Base-by-base conservation (phyloP, 1,284 basidiomycete species). In the Ustanciosporium gigantosporum region DNA sequence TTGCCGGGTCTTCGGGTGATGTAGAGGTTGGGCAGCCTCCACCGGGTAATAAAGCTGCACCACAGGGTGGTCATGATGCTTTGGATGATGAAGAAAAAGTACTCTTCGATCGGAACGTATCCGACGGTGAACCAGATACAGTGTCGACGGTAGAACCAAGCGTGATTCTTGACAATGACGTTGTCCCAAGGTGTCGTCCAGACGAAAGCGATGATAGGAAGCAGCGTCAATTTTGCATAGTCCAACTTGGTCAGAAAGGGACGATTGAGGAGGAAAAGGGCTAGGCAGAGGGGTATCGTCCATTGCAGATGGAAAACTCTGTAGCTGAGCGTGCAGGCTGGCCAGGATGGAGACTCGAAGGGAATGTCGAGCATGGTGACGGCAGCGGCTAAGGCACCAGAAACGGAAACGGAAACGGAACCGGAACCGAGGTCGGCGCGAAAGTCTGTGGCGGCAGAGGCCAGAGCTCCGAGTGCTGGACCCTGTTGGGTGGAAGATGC, bases 181-280 rank as follows among this genome's bases (percentile, higher is more conserved):
- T 66, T 70, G 48, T 73, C 71, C 69, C 71, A 73, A 11, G 69
- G 66, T 15, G 71, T 70, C 9, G 71, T 73, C 71, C 71, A 73
- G 0, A 73, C 56, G 23, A 73, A 70, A 2, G 71, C 71, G 29
- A 73, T 67, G 40, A 59, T 46, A 31, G 71, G 69, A 0, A 73
- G 57, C 15, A 73, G 27, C 29, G 64, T 46, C 24, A 73, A 61
- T 45, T 72, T 72, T 27, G 57, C 55, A n/a, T 49, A 46, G 27
- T 73, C 71, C 21, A 73, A 47, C 21, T 46, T 45, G 32, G 69
- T 72, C 17, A 71, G 58, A 35, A 73, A 68, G 0, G 71, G 71
- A 17, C 57, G 36, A 5, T 57, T 44, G 31, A 70, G 31, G 23
- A 59, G 32, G 31, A 40, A 68, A 37, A 72, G 65, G 25, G 62